Evolutionary conservation across 1,139 yeast genomes (phyloP), one percentile per base, ranked within the genome.

Genomic region (Magnusiomyces suaveolens): DNA sequence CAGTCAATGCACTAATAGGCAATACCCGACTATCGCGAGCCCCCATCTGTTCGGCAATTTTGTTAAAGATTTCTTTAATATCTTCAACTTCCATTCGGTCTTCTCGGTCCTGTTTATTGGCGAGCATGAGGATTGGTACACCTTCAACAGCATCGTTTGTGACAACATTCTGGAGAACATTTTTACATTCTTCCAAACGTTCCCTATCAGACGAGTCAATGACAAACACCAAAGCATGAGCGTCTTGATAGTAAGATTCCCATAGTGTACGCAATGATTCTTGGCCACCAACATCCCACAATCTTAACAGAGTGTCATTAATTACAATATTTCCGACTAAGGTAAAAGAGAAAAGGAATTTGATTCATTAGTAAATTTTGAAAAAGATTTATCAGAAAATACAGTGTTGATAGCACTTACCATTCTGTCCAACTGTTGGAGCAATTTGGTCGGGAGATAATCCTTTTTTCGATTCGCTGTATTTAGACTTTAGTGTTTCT

Each of bases 271-370:
- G 75, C 52, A 92, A 73, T 26, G 87, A 76, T 64, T 82, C 83
- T 69, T 92, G 97, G 3, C 98, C 98, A 8, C 97, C 97, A 46
- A 92, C 81, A 69, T 92, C 98, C 97, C 97, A 92, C 62, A 92
- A 80, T 66, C 89, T 87, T 56, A 92, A 72, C 57, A 78, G 75
- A 53, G 79, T 75, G 53, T 79, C 78, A 57, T 78, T 76, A 57
- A 81, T 71, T 43, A 75, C 74, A 56, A 80, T 72, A 59, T 77
- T 69, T 60, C 84, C 77, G 60, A 80, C 78, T 56, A 14, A 21
- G 16, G 3, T 3, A 16, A 33, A 36, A 18, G 21, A 24, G 6
- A 12, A 29, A 6, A 12, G 33, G 10, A 29, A 29, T n/a, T n/a
- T n/a, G n/a, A n/a, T n/a, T n/a, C n/a, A n/a, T n/a, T n/a, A n/a